Evolutionary conservation across 202 grass and related monocot genomes (phyloP).

Genomic region (Zizania palustris): DNA sequence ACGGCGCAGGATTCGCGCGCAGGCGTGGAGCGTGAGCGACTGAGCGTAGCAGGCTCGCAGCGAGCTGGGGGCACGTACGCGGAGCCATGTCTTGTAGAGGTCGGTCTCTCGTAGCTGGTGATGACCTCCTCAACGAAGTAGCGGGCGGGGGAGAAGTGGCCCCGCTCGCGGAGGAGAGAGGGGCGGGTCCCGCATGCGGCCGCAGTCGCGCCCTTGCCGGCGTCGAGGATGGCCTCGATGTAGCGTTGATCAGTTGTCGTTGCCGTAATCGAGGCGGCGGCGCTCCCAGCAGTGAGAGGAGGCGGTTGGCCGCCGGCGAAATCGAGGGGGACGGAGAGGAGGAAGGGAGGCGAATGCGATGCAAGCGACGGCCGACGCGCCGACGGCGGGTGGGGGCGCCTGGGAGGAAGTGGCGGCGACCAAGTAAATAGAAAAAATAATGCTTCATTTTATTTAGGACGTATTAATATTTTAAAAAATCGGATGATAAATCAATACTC

Average conservation of each 20-base stretch:
- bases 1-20: constrained; percentile 2
- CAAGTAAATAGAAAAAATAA: no score
- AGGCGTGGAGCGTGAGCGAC: not conserved
- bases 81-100: constrained; percentile 98
- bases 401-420: no score
- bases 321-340: no score
- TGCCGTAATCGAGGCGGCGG: constrained; percentile 52
- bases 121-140: constrained; percentile 99
- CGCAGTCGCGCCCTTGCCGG: constrained; percentile 46
- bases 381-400: no score
- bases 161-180: constrained; percentile 87
- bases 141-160: constrained; percentile 81
- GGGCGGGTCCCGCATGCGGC: constrained; percentile 34
- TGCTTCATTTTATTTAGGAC: no score
- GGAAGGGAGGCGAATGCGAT: no score
- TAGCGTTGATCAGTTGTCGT: constrained; percentile 92
- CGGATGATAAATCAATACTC: no score
- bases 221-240: constrained; percentile 80
- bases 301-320: not conserved
- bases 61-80: constrained; percentile 46
- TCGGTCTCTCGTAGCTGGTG: constrained; percentile 98
- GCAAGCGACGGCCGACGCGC: no score
- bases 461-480: no score
- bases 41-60: not conserved
- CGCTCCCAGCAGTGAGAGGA: not conserved